A percentile compares a stretch with the other conserved stretches of the same genome.
Conservation (phyloP, 768 basidiomycete species). For the Phlebiopsis flavidoalba region DNA sequence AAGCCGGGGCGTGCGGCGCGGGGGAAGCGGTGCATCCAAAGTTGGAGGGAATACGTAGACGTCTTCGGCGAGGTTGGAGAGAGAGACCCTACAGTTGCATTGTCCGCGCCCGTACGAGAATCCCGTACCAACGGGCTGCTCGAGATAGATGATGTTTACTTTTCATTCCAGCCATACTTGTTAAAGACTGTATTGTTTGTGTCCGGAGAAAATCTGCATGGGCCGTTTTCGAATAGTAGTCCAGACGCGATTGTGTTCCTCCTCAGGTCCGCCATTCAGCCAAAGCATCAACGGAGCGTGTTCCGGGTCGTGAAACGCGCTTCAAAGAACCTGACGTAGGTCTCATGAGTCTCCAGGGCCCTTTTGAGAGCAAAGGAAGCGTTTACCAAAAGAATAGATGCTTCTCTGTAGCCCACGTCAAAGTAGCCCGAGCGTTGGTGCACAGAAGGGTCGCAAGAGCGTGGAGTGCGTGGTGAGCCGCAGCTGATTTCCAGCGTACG, state of each 20-base stretch:
- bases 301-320: constrained; percentile 20
- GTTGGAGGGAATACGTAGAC: constrained; percentile 28
- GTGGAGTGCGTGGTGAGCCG: constrained; percentile 62
- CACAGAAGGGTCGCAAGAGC: constrained; percentile 75
- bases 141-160: constrained; percentile 30
- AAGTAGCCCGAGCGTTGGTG: constrained; percentile 44
- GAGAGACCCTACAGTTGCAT: neutral
- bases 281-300: constrained; percentile 24
- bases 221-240: constrained; percentile 22
- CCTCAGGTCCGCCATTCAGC: constrained; percentile 26
- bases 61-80: constrained; percentile 29
- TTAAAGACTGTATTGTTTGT: constrained; percentile 25
- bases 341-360: neutral
- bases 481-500: constrained; percentile 48
- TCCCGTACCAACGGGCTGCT: constrained; percentile 38
- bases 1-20: constrained; percentile 23
- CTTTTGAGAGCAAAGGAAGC: neutral
- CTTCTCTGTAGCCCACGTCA: constrained; percentile 39
- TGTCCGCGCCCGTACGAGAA: constrained; percentile 35
- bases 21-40: constrained; percentile 29
- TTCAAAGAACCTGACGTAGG: constrained; percentile 25
- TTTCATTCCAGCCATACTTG: constrained; percentile 38
- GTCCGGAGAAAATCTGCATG: constrained; percentile 19
- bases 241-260: constrained; percentile 17
- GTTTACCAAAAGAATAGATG: constrained; percentile 51